These are phyloP conservation scores for Amoeboaphelidium protococcarum DNA, from an alignment of 371 early-diverging fungal genomes.

Conservation along the genomic window DNA sequence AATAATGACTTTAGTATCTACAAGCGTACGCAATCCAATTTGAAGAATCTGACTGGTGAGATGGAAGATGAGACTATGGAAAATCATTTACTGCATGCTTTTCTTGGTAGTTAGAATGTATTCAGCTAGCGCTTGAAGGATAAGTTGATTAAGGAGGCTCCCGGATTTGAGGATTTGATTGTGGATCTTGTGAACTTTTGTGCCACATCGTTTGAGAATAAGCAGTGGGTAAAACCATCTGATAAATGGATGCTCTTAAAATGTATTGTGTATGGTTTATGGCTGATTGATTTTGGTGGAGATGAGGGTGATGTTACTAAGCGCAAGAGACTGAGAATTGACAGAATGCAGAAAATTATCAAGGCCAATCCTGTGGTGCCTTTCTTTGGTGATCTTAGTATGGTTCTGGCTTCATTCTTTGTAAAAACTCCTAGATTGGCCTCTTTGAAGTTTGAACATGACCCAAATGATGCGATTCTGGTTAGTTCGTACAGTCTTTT, in stretches of 20 bases:
- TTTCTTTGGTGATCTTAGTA: conserved; percentile 16
- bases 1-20: conserved; percentile 24
- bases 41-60: neutral
- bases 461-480: conserved; percentile 1
- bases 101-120: conserved; percentile 18
- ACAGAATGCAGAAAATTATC: conserved; percentile 10
- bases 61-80: conserved; percentile 12
- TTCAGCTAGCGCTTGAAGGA: conserved; percentile 12
- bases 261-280: conserved; percentile 13
- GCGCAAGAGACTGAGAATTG: conserved; percentile 14
- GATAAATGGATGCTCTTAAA: conserved; percentile 9
- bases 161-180: conserved; percentile 15
- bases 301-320: conserved; percentile 6
- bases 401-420: conserved; percentile 9
- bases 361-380: conserved; percentile 15
- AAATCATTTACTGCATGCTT: conserved; percentile 13
- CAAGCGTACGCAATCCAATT: too few species aligned
- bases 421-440: conserved; percentile 11
- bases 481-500: conserved; percentile 4
- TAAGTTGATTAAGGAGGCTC: conserved; percentile 1
- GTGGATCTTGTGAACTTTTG: conserved; percentile 11
- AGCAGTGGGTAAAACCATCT: conserved; percentile 6
- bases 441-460: conserved; percentile 8
- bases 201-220: conserved; percentile 9
- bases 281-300: conserved; percentile 12